A percentile compares a stretch with the other conserved stretches of the same genome.
phyloP scores from a whole-genome alignment of 2,329 filamentous ascomycete genomes.

The Stagonosporopsis rhizophila region DNA sequence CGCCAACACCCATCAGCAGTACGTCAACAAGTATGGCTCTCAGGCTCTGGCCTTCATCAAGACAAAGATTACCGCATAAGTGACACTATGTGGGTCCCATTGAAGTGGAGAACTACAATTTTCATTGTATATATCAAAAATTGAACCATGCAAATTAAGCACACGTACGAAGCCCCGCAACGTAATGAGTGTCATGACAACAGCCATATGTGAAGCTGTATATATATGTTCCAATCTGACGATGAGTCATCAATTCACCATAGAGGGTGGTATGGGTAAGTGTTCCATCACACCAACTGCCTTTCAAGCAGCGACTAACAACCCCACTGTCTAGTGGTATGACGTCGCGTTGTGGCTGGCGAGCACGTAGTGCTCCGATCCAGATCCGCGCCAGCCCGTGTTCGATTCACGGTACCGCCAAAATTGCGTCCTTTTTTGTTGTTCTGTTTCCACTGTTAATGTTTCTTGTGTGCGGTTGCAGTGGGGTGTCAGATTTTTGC shows the following conservation, averaged over 20 bases:
- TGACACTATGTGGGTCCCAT: neutral
- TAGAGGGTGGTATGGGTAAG: conserved; percentile 36
- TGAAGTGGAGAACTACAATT: neutral
- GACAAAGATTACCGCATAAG: conserved; percentile 55
- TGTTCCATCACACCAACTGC: neutral
- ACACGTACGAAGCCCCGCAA: neutral
- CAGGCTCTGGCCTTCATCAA: conserved; percentile 67
- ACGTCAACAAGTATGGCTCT: conserved; percentile 66
- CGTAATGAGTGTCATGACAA: neutral
- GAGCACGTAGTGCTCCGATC: conserved; percentile 30
- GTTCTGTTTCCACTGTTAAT: neutral
- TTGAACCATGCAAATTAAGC: neutral
- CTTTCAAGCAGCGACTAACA: conserved; percentile 5
- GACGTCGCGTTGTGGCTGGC: conserved; percentile 51
- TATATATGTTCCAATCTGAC: neutral
- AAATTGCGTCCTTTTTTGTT: conserved; percentile 11
- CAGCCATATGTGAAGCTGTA: neutral
- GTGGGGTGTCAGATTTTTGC: conserved; percentile 6
- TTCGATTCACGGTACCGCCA: conserved; percentile 42
- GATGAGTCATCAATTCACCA: conserved; percentile 14
- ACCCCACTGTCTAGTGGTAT: conserved; percentile 42
- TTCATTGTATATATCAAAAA: conserved; percentile 17
- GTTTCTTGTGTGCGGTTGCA: neutral
- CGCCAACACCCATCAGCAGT: conserved; percentile 66
- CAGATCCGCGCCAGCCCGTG: conserved; percentile 49